phyloP scores from a whole-genome alignment of 495 filamentous ascomycete genomes.

The Penicillium macrosclerotiorum region DNA sequence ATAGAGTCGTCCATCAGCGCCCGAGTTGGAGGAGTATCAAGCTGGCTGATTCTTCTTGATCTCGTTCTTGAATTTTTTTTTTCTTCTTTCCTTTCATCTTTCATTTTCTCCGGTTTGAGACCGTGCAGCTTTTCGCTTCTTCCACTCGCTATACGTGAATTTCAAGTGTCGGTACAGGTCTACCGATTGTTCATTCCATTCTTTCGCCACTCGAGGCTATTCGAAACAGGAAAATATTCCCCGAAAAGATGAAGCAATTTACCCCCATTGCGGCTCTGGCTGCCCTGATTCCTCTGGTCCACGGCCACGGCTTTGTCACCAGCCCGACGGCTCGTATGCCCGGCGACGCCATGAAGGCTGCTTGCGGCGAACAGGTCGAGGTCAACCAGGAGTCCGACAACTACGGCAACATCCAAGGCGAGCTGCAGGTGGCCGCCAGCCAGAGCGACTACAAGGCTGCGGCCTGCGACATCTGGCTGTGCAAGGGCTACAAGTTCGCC shows the following conservation, averaged over 20 bases:
- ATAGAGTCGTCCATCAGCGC: background rate
- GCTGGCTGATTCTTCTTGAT: conserved; percentile 17
- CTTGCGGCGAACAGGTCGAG: conserved; percentile 62
- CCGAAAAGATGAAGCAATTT: conserved; percentile 36
- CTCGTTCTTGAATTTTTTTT: conserved; percentile 9
- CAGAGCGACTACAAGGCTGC: conserved; percentile 57
- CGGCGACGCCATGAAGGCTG: conserved; percentile 55
- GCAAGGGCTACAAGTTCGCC: conserved; percentile 69
- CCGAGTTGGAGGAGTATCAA: conserved; percentile 8
- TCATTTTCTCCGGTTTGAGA: conserved; percentile 39
- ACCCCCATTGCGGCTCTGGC: conserved; percentile 38
- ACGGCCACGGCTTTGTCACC: conserved; percentile 62
- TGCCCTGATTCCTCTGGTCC: conserved; percentile 50
- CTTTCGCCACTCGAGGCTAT: conserved; percentile 12
- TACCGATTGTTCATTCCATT: conserved; percentile 31
- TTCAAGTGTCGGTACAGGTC: conserved; percentile 25
- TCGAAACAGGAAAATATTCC: conserved; percentile 7
- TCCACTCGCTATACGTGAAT: conserved; percentile 24
- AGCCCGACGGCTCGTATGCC: conserved; percentile 58
- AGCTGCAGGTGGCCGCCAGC: conserved; percentile 55
- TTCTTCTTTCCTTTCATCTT: conserved; percentile 20
- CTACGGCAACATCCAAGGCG: conserved; percentile 66
- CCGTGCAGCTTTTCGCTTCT: conserved; percentile 26
- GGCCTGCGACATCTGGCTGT: conserved; percentile 64
- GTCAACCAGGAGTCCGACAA: conserved; percentile 60